Evolutionary conservation across 2,329 filamentous ascomycete genomes (phyloP).

Genomic region (Sclerotinia spermophila): DNA sequence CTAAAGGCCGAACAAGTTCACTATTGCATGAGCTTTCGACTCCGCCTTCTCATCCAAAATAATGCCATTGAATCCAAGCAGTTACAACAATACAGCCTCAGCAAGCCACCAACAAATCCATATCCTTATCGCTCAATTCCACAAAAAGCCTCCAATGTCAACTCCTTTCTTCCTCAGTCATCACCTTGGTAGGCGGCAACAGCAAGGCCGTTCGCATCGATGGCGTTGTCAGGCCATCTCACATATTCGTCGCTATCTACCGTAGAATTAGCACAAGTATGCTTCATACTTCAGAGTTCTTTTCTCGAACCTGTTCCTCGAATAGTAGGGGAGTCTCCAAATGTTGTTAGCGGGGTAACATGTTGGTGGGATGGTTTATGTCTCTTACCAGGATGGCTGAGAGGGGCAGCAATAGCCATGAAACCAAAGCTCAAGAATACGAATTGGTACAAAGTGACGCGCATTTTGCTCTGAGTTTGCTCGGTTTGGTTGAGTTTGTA

Average conservation of each 20-base stretch:
- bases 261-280: neutral
- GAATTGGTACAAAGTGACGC: neutral
- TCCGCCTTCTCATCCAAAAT: neutral
- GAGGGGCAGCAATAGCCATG: conserved; percentile 3
- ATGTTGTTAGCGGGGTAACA: neutral
- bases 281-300: neutral
- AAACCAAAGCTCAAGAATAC: neutral
- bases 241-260: conserved; percentile 12
- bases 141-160: too few relatives aligned
- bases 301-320: neutral
- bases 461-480: neutral
- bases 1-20: neutral
- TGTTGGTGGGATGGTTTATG: neutral
- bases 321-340: neutral
- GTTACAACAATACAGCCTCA: neutral
- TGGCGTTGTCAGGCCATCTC: conserved; percentile 6
- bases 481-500: neutral
- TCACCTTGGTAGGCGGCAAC: neutral
- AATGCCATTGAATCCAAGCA: neutral
- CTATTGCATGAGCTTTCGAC: neutral
- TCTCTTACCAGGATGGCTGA: neutral
- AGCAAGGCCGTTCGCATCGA: neutral
- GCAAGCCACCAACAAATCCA: neutral
- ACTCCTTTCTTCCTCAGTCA: neutral
- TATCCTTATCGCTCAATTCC: too few relatives aligned